Evolutionary conservation across 768 basidiomycete species (phyloP), one percentile per base, ranked within the genome.

Genomic region (Podaxis carcinomalis): DNA sequence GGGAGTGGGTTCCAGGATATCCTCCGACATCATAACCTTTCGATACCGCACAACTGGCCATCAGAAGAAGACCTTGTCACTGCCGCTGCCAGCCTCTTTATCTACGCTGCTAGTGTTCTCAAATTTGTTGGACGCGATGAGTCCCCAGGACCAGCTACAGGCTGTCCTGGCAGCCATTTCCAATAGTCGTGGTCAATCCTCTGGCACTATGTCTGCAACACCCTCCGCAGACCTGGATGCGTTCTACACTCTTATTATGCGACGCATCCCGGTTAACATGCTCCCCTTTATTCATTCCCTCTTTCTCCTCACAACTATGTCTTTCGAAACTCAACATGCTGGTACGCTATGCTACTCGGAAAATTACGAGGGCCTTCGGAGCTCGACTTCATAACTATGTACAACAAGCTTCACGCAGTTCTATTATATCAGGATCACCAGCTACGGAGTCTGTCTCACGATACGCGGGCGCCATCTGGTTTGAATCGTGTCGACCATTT

Each of bases 81-180:
- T 9, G 65, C 65, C 35, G 63, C 72, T 0, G 62, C 60, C 0
- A 65, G 71, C 0, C 62, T 71, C 6, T 73, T 73, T 42, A 68
- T 73, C 13, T 72, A 69, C 51, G 68, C 69, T 1, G 37, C 68
- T 13, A 71, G 69, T 0, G 66, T 69, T 6, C 55, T 69, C 50
- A 67, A 68, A 50, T 70, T 69, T 46, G 64, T 72, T 13, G 67
- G 64, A 21, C 63, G 10, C n/a, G 19, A 19, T 21, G n/a, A 11
- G 23, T 16, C 62, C 11, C 51, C 63, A 14, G 40, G 39, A 1
- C 28, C 52, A 10, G 0, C 57, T 59, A 13, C 49, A 25, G 3
- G 36, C 19, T 2, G 37, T 59, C 4, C 57, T 59, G 23, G 35
- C 25, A 4, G 21, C 11, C 21, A 51, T n/a, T 25, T n/a, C 35